Evolutionary conservation across 169 alveolate species (phyloP).

Genomic region (Plasmodium adleri): DNA sequence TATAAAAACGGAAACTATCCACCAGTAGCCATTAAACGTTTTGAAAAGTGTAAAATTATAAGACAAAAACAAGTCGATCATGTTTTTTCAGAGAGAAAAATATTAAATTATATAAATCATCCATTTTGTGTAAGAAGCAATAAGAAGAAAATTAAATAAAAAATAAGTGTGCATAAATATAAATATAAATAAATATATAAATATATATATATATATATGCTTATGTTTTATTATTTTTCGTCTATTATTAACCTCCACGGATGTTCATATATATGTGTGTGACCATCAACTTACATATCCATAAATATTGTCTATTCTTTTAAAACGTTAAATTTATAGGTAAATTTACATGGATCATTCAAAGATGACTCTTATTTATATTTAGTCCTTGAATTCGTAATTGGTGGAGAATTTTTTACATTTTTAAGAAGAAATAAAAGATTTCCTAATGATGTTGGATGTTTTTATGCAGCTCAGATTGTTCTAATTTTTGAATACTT

Average conservation of each 20-base stretch:
- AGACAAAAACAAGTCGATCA: conserved; percentile 94
- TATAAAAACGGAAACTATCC: conserved; percentile 79
- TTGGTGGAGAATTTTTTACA: conserved; percentile 97
- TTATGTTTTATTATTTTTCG: too few relatives aligned
- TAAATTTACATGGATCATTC: conserved; percentile 85
- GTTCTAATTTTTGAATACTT: conserved; percentile 96
- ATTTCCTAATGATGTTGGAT: conserved; percentile 94
- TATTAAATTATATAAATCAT: conserved; percentile 92
- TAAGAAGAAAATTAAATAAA: conserved; percentile 80
- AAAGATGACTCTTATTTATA: conserved; percentile 93
- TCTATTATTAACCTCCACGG: too few relatives aligned
- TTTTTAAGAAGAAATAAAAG: conserved; percentile 93
- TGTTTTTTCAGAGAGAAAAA: conserved; percentile 95
- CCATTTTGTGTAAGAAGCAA: conserved; percentile 96
- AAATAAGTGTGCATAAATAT: conserved; percentile 76
- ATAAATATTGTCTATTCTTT: neutral
- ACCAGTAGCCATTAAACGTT: conserved; percentile 88
- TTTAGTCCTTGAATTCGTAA: conserved; percentile 95
- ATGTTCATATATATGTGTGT: too few relatives aligned
- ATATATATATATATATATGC: too few relatives aligned
- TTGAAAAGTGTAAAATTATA: conserved; percentile 87
- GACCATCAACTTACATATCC: too few relatives aligned
- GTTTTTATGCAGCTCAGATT: conserved; percentile 96
- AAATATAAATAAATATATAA: neutral
- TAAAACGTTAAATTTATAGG: conserved; percentile 4